These are phyloP conservation scores for Pseudogymnoascus sp. DNA, from an alignment of 2,329 filamentous ascomycete species.

Conservation along the genomic window DNA sequence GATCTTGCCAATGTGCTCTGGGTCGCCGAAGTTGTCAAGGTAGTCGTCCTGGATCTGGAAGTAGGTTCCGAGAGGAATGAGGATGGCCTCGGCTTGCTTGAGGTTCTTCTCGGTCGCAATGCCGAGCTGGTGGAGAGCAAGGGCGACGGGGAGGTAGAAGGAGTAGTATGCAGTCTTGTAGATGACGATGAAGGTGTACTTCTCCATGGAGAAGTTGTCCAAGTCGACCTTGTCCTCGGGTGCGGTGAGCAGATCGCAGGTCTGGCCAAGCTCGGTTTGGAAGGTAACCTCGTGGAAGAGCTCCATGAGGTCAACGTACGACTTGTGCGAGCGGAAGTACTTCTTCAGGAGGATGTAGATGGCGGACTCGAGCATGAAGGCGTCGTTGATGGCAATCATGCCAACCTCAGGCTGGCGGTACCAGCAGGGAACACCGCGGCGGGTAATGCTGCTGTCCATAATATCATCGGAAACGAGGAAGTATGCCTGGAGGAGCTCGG, in stretches of 20 bases:
- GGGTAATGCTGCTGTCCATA: constrained; percentile 94
- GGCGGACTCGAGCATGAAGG: constrained; percentile 84
- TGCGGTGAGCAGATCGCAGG: constrained; percentile 89
- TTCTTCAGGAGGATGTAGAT: constrained; percentile 93
- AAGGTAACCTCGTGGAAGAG: constrained; percentile 91
- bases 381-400: constrained; percentile 96
- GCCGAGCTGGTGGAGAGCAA: constrained; percentile 78
- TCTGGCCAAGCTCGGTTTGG: constrained; percentile 92
- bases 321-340: constrained; percentile 78
- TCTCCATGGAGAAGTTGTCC: constrained; percentile 88
- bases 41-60: constrained; percentile 99
- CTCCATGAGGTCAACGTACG: constrained; percentile 87
- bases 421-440: constrained; percentile 92
- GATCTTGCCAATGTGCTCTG: constrained; percentile 92
- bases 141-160: constrained; percentile 93
- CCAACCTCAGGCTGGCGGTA: constrained; percentile 84
- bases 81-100: constrained; percentile 78
- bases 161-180: constrained; percentile 99
- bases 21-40: constrained; percentile 93
- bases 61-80: constrained; percentile 96
- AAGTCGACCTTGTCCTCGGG: constrained; percentile 91
- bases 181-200: constrained; percentile 97
- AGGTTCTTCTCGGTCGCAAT: constrained; percentile 83
- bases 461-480: constrained; percentile 98
- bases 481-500: constrained; percentile 96